Evolutionary conservation across 306 rosid genomes (phyloP), one percentile per base, ranked within the genome.

Genomic region (Canavalia ensiformis): DNA sequence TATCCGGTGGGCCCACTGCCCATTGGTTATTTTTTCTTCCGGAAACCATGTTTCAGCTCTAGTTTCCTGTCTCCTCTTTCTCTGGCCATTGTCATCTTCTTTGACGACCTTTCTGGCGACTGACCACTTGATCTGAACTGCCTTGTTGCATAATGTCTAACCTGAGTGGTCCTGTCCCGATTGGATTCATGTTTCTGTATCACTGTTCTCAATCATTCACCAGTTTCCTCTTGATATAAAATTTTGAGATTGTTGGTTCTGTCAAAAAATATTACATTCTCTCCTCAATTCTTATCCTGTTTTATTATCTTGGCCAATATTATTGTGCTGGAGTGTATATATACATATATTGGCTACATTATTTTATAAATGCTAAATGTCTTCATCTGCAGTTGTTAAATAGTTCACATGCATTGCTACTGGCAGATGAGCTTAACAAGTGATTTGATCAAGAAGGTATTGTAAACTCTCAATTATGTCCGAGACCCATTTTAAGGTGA

Each of bases 381-480:
- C 65, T 82, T 69, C 63, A 54, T 67, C 7, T 88, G 81, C 88
- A 96, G 99, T 8, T 96, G 86, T 83, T 96, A 89, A 97, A 93
- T 80, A 72, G 88, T 86, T 93, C 99, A 28, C 91, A 83, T 51
- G 8, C 97, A 9, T 86, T 96, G 78, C 78, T 96, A 72, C 92
- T 93, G 0, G 83, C 83, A 6, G 97, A 86, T 67, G 92, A 93
- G 79, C 89, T 96, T 44, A 90, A 89, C 87, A 88, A 89, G 83
- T 88, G 90, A 35, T 90, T 90, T 76, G 90, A 89, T 4, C 85
- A 90, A 80, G 92, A 88, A 83, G 98, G 98, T 90, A 58, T 18
- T n/a, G n/a, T n/a, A n/a, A n/a, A n/a, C n/a, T n/a, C n/a, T n/a
- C n/a, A n/a, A n/a, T n/a, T n/a, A n/a, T n/a, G n/a, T n/a, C n/a